Conservation (phyloP, 192 early-diverging fungal species). For the Umbelopsis sp. region DNA sequence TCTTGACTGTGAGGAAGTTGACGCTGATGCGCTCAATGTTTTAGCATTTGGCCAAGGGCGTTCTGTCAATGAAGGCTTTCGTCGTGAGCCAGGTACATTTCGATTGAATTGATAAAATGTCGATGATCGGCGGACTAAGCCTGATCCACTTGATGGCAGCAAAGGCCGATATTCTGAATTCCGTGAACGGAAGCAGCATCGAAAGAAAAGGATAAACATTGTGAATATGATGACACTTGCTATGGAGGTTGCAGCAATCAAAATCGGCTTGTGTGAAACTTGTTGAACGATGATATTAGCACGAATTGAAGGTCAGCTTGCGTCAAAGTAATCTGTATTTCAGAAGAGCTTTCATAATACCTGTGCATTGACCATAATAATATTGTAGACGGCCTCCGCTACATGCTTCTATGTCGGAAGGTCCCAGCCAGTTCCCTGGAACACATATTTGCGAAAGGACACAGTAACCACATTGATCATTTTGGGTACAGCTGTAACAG, state of each 20-base stretch:
- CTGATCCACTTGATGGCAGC: constrained; percentile 7
- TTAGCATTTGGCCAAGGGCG: neutral
- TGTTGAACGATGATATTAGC: neutral
- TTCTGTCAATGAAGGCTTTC: neutral
- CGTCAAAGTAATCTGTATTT: neutral
- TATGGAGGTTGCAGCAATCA: neutral
- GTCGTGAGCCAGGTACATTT: neutral
- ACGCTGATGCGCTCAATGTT: neutral
- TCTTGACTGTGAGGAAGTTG: neutral
- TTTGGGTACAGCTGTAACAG: constrained; percentile 9
- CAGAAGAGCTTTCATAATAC: neutral
- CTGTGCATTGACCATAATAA: constrained; percentile 23
- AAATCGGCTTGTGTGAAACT: constrained; percentile 15
- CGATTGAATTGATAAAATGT: constrained; percentile 27
- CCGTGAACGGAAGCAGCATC: neutral
- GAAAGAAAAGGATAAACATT: neutral
- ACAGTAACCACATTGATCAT: constrained; percentile 19
- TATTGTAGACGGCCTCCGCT: constrained; percentile 1
- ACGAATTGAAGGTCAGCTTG: neutral
- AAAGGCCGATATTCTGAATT: constrained; percentile 11
- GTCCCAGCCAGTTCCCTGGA: constrained; percentile 21
- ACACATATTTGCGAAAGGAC: neutral
- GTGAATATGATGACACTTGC: neutral
- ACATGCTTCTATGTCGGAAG: neutral
- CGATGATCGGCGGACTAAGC: constrained; percentile 7